These are phyloP conservation scores for Scheffersomyces parashehatae DNA, from an alignment of 1,139 yeast genomes.

Conservation along the genomic window DNA sequence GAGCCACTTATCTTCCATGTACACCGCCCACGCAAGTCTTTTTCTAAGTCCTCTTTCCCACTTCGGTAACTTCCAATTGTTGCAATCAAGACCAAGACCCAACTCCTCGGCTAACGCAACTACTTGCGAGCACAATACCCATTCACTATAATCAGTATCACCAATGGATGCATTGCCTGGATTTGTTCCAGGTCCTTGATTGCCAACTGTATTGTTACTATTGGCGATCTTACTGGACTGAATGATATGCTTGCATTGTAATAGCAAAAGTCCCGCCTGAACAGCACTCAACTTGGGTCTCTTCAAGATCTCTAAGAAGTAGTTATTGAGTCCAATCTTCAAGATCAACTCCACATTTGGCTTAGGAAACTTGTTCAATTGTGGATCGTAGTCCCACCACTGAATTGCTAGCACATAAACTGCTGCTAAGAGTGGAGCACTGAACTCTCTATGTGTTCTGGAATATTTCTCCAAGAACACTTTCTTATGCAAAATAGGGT, in stretches of 20 bases:
- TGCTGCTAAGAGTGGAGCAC: conserved; percentile 75
- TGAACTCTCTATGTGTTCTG: conserved; percentile 73
- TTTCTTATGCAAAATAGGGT: conserved; percentile 74
- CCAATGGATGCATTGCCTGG: conserved; percentile 10
- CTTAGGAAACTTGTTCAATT: conserved; percentile 59
- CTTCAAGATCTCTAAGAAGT: conserved; percentile 65
- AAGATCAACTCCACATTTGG: conserved; percentile 57
- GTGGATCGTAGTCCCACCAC: conserved; percentile 85
- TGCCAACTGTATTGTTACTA: conserved; percentile 3
- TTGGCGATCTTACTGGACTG: conserved; percentile 12
- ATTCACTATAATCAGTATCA: conserved; percentile 64
- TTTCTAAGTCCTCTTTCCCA: conserved; percentile 90
- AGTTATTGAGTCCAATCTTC: conserved; percentile 55
- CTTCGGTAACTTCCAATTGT: conserved; percentile 83
- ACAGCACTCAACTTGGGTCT: conserved; percentile 79
- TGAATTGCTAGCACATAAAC: conserved; percentile 74
- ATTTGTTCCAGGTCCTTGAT: neutral
- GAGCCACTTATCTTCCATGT: conserved; percentile 86
- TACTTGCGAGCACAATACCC: conserved; percentile 86
- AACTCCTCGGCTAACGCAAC: conserved; percentile 83
- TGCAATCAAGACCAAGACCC: conserved; percentile 83
- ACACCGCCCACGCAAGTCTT: conserved; percentile 91
- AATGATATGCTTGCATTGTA: conserved; percentile 61
- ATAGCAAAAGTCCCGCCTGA: conserved; percentile 69
- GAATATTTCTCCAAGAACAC: conserved; percentile 77